Conservation (phyloP, 108 stramenopile species). For the Nannochloropsis salina region DNA sequence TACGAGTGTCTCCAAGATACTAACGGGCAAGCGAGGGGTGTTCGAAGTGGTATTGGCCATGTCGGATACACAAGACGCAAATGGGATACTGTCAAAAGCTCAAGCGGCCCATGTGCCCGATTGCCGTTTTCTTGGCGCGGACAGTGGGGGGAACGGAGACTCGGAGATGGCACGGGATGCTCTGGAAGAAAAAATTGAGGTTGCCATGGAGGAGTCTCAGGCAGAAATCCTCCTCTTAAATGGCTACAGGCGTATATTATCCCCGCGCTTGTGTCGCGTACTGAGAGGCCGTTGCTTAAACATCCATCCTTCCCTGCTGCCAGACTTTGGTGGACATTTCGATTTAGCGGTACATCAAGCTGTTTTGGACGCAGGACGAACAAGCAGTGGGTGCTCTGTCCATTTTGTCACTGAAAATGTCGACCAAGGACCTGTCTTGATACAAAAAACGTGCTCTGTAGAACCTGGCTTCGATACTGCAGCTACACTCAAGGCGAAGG, state of each 20-base stretch:
- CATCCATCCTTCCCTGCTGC: slow-evolving; percentile 97
- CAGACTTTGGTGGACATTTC: slow-evolving; percentile 95
- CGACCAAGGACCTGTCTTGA: slow-evolving; percentile 86
- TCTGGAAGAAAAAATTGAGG: not conserved
- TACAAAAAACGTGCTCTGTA: slow-evolving; percentile 72
- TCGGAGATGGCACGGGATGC: not conserved
- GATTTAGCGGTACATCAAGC: slow-evolving; percentile 92
- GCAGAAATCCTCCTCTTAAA: slow-evolving; percentile 4
- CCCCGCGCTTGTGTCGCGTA: slow-evolving; percentile 53
- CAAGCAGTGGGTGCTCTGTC: slow-evolving; percentile 90
- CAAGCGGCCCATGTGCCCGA: not conserved
- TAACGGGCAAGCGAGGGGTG: not conserved
- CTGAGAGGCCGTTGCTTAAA: slow-evolving; percentile 86
- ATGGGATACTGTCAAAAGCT: not conserved
- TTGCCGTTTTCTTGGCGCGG: not conserved
- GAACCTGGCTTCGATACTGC: slow-evolving; percentile 72
- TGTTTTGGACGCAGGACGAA: slow-evolving; percentile 83
- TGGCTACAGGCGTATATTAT: not conserved
- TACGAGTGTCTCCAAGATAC: not conserved
- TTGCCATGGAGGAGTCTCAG: not conserved
- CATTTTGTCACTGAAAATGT: slow-evolving; percentile 94
- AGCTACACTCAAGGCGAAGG: slow-evolving; percentile 84
- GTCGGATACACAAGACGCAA: not conserved
- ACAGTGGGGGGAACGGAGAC: not conserved
- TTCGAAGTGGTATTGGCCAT: not conserved